Percentiles rank a stretch among this genome's conserved stretches.
phyloP scores from a whole-genome alignment of 306 rosid genomes.

The Cucurbita pepo region DNA sequence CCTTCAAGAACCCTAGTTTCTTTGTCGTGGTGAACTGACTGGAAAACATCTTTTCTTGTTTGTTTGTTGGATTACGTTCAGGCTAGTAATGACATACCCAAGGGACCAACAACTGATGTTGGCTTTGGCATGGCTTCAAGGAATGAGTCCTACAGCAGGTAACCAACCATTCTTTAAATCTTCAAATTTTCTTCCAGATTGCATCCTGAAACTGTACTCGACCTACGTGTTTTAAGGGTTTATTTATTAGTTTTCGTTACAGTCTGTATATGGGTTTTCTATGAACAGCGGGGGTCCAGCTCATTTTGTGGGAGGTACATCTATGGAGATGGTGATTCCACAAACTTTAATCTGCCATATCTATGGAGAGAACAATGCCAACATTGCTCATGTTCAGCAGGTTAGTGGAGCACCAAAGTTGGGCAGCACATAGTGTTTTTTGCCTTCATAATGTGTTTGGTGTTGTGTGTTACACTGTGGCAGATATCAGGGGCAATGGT shows the following conservation, averaged over 20 bases:
- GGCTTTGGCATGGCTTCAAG: slow-evolving; percentile 31
- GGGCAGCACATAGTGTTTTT: neutral
- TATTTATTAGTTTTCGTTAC: neutral
- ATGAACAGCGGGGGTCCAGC: slow-evolving; percentile 27
- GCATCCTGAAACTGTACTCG: neutral
- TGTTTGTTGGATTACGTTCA: slow-evolving; percentile 18
- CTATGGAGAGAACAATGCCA: slow-evolving; percentile 52
- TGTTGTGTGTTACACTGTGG: neutral
- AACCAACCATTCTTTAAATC: neutral
- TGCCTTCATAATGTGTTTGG: neutral
- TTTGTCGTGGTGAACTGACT: neutral
- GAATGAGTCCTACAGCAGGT: slow-evolving; percentile 48
- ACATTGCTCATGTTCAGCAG: slow-evolving; percentile 57
- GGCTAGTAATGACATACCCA: slow-evolving; percentile 42
- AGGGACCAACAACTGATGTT: slow-evolving; percentile 36
- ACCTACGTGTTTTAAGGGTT: neutral
- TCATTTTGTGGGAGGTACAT: slow-evolving; percentile 20
- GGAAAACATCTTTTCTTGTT: neutral
- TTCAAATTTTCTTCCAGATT: too few relatives aligned
- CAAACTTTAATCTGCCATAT: slow-evolving; percentile 33
- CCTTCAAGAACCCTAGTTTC: neutral
- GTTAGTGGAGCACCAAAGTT: slow-evolving; percentile 17
- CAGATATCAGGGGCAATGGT: slow-evolving; percentile 70
- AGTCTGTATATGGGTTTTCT: neutral
- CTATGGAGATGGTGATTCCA: slow-evolving; percentile 56